Evolutionary conservation across 1,284 basidiomycete genomes (phyloP).

Genomic region (Ganoderma boninense): DNA sequence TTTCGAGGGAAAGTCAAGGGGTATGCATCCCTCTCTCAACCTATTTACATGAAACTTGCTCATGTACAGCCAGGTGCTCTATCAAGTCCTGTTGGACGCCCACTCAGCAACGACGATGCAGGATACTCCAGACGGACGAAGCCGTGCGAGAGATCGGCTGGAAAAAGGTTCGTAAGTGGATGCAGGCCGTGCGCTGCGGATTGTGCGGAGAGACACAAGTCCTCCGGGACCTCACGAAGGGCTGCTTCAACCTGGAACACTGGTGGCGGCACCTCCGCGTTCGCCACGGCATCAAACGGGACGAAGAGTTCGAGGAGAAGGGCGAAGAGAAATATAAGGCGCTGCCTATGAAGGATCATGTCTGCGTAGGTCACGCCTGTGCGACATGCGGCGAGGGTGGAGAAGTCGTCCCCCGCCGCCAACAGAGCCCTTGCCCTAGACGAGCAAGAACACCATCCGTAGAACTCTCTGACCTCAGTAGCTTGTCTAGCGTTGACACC

Average conservation of each 20-base stretch:
- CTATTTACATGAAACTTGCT: background rate
- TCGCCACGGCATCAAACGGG: background rate
- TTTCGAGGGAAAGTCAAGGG: background rate
- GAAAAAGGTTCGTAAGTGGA: background rate
- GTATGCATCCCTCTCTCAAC: background rate
- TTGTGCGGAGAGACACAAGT: background rate
- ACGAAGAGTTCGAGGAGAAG: background rate
- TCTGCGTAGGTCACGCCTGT: slow-evolving; percentile 1
- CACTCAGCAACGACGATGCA: background rate
- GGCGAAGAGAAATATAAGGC: background rate
- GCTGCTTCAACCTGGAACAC: slow-evolving; percentile 4
- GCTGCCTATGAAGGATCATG: background rate
- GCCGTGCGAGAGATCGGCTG: background rate
- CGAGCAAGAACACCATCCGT: too few species aligned
- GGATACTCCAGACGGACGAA: background rate
- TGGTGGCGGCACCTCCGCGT: background rate
- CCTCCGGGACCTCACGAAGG: background rate
- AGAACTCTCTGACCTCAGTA: background rate
- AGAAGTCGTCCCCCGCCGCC: background rate
- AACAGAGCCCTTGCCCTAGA: background rate
- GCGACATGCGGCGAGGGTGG: background rate
- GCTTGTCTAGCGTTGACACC: background rate
- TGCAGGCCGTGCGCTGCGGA: background rate
- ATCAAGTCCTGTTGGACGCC: background rate
- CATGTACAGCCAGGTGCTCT: background rate